Evolutionary conservation across 164 flowering plant species (phyloP).

Genomic region (Annona squamosa): DNA sequence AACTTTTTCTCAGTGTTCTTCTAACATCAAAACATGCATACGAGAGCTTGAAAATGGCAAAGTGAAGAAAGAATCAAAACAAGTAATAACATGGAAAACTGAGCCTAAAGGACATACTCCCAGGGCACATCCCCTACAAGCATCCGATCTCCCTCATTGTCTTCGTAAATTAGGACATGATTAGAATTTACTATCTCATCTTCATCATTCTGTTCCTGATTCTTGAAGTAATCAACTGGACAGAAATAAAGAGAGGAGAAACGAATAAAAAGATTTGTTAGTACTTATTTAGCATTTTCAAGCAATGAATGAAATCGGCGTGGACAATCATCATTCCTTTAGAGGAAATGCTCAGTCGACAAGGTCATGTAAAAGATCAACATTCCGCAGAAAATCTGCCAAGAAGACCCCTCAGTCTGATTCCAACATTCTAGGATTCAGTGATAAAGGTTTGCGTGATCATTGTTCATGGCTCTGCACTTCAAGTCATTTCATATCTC

Average conservation of each 20-base stretch:
- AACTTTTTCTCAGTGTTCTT: background rate
- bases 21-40: background rate
- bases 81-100: background rate
- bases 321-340: too few relatives aligned
- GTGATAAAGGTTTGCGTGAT: too few relatives aligned
- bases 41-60: background rate
- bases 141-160: constrained; percentile 11
- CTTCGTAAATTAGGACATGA: constrained; percentile 13
- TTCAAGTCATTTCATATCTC: too few relatives aligned
- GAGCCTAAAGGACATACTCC: background rate
- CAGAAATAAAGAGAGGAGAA: background rate
- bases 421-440: too few relatives aligned
- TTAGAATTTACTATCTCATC: background rate
- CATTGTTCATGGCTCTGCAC: too few relatives aligned
- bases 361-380: too few relatives aligned
- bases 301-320: too few relatives aligned
- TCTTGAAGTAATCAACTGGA: constrained; percentile 4
- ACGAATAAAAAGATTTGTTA: background rate
- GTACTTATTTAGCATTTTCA: too few relatives aligned
- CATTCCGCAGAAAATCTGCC: too few relatives aligned
- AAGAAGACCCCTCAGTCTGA: too few relatives aligned
- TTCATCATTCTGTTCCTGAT: background rate
- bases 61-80: background rate
- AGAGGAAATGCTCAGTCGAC: too few relatives aligned
- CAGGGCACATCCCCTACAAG: constrained; percentile 8